A percentile compares a stretch with the other conserved stretches of the same genome.
These are phyloP conservation scores for Ephemerocybe angulata DNA, from an alignment of 768 basidiomycete species.

Conservation along the genomic window DNA sequence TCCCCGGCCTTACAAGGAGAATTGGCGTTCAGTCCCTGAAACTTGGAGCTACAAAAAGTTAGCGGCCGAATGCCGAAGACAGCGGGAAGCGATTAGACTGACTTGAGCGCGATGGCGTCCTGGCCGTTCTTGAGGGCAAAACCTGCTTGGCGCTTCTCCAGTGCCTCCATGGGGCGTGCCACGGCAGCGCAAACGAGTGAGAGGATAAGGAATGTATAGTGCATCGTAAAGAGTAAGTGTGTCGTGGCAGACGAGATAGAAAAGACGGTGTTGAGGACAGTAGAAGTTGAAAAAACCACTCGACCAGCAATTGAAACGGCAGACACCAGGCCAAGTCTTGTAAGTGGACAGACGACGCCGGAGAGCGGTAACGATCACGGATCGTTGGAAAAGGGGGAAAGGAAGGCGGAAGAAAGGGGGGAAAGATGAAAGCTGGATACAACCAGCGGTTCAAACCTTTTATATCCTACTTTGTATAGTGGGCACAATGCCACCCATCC, in stretches of 20 bases:
- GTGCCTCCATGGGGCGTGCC: conserved; percentile 30
- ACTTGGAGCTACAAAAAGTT: conserved; percentile 25
- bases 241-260: conserved; percentile 2
- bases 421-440: background rate
- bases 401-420: conserved; percentile 8
- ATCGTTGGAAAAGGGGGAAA: conserved; percentile 17
- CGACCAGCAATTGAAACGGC: background rate
- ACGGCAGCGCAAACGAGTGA: conserved; percentile 28
- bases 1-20: conserved; percentile 36
- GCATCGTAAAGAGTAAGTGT: conserved; percentile 30
- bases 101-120: conserved; percentile 41
- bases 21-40: conserved; percentile 29
- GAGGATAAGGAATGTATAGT: conserved; percentile 33
- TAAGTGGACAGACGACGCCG: conserved; percentile 1
- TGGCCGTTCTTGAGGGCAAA: conserved; percentile 38
- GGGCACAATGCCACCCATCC: background rate
- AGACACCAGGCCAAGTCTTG: conserved; percentile 27
- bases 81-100: conserved; percentile 9
- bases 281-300: conserved; percentile 10
- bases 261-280: conserved; percentile 11
- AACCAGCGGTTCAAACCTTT: background rate
- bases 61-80: background rate
- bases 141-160: conserved; percentile 26
- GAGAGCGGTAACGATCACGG: conserved; percentile 20
- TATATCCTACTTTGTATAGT: background rate